A percentile compares a stretch with the other conserved stretches of the same genome.
These are phyloP conservation scores for Verticillium albo-atrum DNA, from an alignment of 2,329 filamentous ascomycete genomes.

Conservation along the genomic window DNA sequence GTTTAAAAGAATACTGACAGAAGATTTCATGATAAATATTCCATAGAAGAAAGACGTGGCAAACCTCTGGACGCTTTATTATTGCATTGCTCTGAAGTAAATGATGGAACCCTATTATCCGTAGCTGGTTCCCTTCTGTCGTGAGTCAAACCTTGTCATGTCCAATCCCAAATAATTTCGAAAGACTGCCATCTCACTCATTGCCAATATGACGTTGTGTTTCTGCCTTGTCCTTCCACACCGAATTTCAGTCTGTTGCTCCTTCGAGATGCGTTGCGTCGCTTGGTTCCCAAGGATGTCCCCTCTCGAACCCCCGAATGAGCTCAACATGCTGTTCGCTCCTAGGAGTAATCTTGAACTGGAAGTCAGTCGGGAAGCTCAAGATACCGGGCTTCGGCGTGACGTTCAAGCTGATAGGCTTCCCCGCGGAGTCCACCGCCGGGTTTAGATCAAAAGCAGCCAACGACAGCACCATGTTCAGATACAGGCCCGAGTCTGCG, in stretches of 20 bases:
- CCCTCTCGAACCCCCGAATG: slow-evolving; percentile 2
- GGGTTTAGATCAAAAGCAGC: slow-evolving; percentile 46
- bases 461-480: slow-evolving; percentile 42
- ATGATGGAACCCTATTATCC: no score
- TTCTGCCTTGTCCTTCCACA: no score
- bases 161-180: no score
- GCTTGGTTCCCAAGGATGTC: slow-evolving; percentile 3
- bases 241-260: background rate
- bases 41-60: no score
- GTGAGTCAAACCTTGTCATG: no score
- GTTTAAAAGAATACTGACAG: no score
- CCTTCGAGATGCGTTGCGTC: background rate
- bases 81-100: no score
- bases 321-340: slow-evolving; percentile 3
- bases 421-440: background rate
- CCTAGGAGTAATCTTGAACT: slow-evolving; percentile 3
- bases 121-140: no score
- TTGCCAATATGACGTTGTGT: no score
- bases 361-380: slow-evolving; percentile 5
- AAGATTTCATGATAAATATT: no score
- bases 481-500: slow-evolving; percentile 42
- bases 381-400: slow-evolving; percentile 8
- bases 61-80: no score
- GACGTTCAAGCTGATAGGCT: slow-evolving; percentile 30
- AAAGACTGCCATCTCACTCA: no score